A percentile compares a stretch with the other conserved stretches of the same genome.
These are phyloP conservation scores for Phytophthora agathidicida DNA, from an alignment of 352 stramenopile species.

Conservation along the genomic window DNA sequence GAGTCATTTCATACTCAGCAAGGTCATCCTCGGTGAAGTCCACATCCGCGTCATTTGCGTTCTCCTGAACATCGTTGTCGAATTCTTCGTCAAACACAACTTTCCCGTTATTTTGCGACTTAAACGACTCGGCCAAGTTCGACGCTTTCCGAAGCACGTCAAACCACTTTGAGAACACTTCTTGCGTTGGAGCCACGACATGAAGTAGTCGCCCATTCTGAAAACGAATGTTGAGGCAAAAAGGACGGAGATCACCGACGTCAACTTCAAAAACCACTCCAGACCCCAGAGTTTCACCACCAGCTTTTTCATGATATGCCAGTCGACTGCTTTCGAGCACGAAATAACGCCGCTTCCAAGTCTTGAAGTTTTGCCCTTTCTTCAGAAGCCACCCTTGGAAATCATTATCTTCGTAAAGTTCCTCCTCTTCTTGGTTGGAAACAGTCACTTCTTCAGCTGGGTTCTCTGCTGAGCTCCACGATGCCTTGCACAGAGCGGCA, in stretches of 20 bases:
- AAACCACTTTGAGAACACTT: conserved; percentile 64
- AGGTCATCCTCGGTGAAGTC: conserved; percentile 40
- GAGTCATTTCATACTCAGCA: conserved; percentile 35
- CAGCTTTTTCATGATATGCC: conserved; percentile 46
- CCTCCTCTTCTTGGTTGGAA: conserved; percentile 26
- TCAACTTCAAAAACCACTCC: conserved; percentile 73
- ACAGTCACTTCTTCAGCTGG: neutral
- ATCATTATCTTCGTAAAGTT: conserved; percentile 12
- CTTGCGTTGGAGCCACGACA: conserved; percentile 59
- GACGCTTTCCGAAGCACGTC: conserved; percentile 55
- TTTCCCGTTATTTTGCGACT: conserved; percentile 48
- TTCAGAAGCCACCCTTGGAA: conserved; percentile 80
- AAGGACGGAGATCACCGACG: conserved; percentile 58
- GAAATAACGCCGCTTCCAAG: conserved; percentile 86
- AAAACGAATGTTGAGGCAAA: conserved; percentile 75
- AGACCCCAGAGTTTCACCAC: conserved; percentile 55
- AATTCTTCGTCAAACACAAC: conserved; percentile 62
- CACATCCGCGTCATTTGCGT: conserved; percentile 30
- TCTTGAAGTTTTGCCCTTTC: conserved; percentile 83
- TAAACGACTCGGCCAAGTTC: conserved; percentile 68
- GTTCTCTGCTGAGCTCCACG: conserved; percentile 23
- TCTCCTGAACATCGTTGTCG: conserved; percentile 46
- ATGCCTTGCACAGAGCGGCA: conserved; percentile 38
- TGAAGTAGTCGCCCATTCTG: conserved; percentile 76
- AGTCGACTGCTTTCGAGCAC: conserved; percentile 68